A percentile compares a stretch with the other conserved stretches of the same genome.
Evolutionary conservation across 805 yeast species (phyloP).

Genomic region (Nakazawaea peltata): DNA sequence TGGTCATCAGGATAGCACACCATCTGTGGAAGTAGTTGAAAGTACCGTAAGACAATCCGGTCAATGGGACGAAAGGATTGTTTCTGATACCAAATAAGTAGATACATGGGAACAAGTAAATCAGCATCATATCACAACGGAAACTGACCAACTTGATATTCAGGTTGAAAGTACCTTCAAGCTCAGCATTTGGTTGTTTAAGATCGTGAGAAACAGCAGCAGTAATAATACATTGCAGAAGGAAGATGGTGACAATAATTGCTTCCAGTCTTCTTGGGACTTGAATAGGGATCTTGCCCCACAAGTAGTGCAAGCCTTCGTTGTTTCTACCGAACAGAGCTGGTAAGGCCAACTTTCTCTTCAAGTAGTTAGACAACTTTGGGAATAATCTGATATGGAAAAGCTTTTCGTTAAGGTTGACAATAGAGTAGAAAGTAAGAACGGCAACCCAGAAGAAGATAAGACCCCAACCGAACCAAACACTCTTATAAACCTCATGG

Average conservation of each 20-base stretch:
- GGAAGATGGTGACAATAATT: conserved; percentile 23
- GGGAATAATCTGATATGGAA: conserved; percentile 11
- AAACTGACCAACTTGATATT: conserved; percentile 35
- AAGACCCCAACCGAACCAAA: conserved; percentile 36
- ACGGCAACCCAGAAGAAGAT: conserved; percentile 32
- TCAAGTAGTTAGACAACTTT: conserved; percentile 18
- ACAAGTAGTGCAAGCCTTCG: conserved; percentile 2
- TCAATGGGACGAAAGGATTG: conserved; percentile 51
- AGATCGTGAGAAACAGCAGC: conserved; percentile 26
- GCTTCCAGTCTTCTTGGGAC: conserved; percentile 15
- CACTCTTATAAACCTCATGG: conserved; percentile 28
- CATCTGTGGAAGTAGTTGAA: conserved; percentile 62
- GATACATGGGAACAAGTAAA: conserved; percentile 50
- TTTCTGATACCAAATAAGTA: conserved; percentile 67
- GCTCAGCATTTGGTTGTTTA: conserved; percentile 29
- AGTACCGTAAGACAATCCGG: conserved; percentile 57
- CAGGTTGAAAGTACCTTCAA: conserved; percentile 21
- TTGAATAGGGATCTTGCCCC: conserved; percentile 6
- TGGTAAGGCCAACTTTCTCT: conserved; percentile 8
- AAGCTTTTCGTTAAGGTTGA: conserved; percentile 14
- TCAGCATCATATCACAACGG: conserved; percentile 42
- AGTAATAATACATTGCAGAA: conserved; percentile 23
- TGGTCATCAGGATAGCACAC: conserved; percentile 44
- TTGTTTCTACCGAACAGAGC: conserved; percentile 2
- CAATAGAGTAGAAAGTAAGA: conserved; percentile 21